Base-by-base conservation (phyloP, 345 rosid species). In the Stellera chamaejasme region DNA sequence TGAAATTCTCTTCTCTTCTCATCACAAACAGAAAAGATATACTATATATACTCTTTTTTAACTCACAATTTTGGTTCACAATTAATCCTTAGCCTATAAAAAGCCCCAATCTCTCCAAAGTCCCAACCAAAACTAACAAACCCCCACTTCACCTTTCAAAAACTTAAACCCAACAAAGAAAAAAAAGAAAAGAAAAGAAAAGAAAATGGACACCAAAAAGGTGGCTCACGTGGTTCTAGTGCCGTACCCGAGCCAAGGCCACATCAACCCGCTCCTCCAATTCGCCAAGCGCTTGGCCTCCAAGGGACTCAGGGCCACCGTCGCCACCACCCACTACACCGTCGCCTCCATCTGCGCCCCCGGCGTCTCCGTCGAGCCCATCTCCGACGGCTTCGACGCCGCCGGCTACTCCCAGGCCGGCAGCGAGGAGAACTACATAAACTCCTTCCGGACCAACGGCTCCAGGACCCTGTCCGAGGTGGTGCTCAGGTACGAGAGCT, bases 161-260 rank as follows among this genome's bases (percentile, higher is more conserved):
- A 32, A 4, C 5, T 32, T 32, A 7, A 5, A 5, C 39, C 39
- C 39, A 32, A 32, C 39, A 27, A n/a, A 49, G 12, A 48, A 2
- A 27, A n/a, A 49, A n/a, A 48, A 2, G 8, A 13, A 25, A 26
- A 32, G 5, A 9, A 0, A 36, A 55, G 1, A 2, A 10, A 43
- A 28, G 32, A 42, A 54, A 60, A 82, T 77, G 77, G 70, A 72
- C 25, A 66, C 52, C 25, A 55, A 10, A 47, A 51, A 52, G 26
- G 11, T 10, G 58, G 65, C 60, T 39, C 96, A 85, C 45, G 82
- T 81, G 4, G 28, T 85, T 2, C 65, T 85, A 8, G 23, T 89
- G 26, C 84, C 94, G 13, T 89, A 81, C 54, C 94, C 94, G 44
- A 72, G 82, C 66, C 91, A 85, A 73, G 97, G 97, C 58, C 95